Evolutionary conservation across 1,284 basidiomycete species (phyloP), one percentile per base, ranked within the genome.

Genomic region (Irpex sp.): DNA sequence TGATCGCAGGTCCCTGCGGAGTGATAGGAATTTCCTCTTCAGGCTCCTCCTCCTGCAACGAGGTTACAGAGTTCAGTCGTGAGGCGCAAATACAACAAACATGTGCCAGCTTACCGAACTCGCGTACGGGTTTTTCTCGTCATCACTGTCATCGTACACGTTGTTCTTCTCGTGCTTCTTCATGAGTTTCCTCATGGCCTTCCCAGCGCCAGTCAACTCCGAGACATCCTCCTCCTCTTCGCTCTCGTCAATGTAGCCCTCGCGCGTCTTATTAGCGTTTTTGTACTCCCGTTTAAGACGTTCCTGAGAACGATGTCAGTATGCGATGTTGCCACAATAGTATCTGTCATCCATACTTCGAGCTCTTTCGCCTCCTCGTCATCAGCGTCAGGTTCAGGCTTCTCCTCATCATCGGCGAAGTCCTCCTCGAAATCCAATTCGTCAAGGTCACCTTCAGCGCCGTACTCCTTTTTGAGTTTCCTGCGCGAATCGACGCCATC

Each of bases 381-480:
- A 57, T 94, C 87, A 61, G 87, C 86, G 62, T 92, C 89, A 19
- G 82, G 79, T 52, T 87, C 82, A 73, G 87, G 82, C 72, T 86
- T 87, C 72, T 95, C 93, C 59, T 96, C 93, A 67, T 96, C 93
- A 69, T 95, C 94, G 19, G 89, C 89, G 71, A 94, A 91, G 17
- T 91, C 89, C 69, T 92, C 92, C 70, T 95, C 93, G 70, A 86
- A 95, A 26, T 89, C 83, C 63, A 92, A 82, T 72, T 96, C 93
- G 70, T 94, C 93, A 64, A 92, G 72, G 70, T 89, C 88, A 15
- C 89, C 89, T 65, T 92, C 90, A 47, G 79, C 84, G 26, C 88
- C 88, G 65, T 83, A 77, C 68, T 89, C 87, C 65, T 79, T 82
- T 69, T 83, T 81, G 54, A 79, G 71, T 61, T 70, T 77, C 40